Percentiles rank a stretch among this genome's conserved stretches.
phyloP scores from a whole-genome alignment of 1,284 basidiomycete genomes.

The Heimioporus retisporus region DNA sequence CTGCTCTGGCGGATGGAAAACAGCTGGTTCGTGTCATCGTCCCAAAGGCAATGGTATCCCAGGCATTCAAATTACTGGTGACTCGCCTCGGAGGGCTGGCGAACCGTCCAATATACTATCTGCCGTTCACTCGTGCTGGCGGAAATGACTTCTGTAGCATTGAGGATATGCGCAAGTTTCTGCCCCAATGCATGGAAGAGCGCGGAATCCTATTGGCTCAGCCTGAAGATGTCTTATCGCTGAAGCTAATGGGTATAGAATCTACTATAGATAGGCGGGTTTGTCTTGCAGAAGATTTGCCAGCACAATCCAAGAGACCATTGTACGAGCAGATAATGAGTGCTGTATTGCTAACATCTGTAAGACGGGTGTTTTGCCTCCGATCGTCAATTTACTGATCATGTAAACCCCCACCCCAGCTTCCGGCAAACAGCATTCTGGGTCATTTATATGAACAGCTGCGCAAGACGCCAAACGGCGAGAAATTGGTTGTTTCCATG shows the following conservation, averaged over 20 bases:
- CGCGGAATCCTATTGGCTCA: conserved; percentile 37
- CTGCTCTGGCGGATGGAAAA: background rate
- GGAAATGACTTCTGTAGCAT: background rate
- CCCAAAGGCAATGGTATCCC: background rate
- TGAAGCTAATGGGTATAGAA: conserved; percentile 18
- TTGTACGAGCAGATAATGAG: conserved; percentile 6
- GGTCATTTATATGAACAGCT: background rate
- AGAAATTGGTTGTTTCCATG: too few species aligned
- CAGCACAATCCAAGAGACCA: too few species aligned
- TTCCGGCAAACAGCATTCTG: background rate
- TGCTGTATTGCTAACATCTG: conserved; percentile 16
- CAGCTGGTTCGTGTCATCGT: background rate
- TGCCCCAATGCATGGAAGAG: background rate
- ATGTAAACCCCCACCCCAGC: background rate
- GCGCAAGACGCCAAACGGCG: too few species aligned
- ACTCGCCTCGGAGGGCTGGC: conserved; percentile 55
- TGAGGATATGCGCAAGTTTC: background rate
- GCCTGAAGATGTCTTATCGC: conserved; percentile 62
- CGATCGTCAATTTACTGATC: too few species aligned
- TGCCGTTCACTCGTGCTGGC: conserved; percentile 56
- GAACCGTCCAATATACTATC: conserved; percentile 56
- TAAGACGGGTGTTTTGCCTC: background rate
- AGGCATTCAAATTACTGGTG: conserved; percentile 57
- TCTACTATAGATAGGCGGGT: too few species aligned
- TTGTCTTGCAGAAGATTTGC: too few species aligned